Conservation (phyloP, 257 asterid genomes). For the Plantago elongata region DNA sequence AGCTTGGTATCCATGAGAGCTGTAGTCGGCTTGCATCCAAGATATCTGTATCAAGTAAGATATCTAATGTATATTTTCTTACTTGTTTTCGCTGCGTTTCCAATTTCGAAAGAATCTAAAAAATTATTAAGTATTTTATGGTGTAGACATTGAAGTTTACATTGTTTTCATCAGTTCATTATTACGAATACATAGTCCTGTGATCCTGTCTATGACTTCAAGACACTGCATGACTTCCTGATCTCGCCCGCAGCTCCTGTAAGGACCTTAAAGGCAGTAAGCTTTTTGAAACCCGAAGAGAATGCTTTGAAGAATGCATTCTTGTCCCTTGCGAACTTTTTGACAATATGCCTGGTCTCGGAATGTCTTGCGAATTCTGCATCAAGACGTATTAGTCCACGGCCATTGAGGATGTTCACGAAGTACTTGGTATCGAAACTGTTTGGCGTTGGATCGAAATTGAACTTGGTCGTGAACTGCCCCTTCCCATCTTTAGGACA, state of each 20-base stretch:
- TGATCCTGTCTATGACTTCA: no score
- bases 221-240: constrained; percentile 4
- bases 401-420: constrained; percentile 20
- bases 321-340: constrained; percentile 16
- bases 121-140: no score
- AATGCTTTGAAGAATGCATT: not conserved
- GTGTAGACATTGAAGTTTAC: no score
- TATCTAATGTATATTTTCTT: no score
- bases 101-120: no score
- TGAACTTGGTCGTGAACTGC: constrained; percentile 15
- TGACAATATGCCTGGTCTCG: constrained; percentile 16
- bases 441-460: constrained; percentile 22
- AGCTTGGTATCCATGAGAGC: no score
- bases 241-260: not conserved
- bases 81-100: no score
- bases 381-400: constrained; percentile 29
- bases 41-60: no score
- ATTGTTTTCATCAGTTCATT: no score
- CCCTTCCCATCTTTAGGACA: constrained; percentile 22
- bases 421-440: constrained; percentile 31
- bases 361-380: constrained; percentile 31
- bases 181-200: no score
- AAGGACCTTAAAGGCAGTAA: not conserved
- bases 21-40: no score
- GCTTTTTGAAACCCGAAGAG: not conserved